Evolutionary conservation across 2,329 filamentous ascomycete genomes (phyloP).

Genomic region (Colletotrichum caudatum): DNA sequence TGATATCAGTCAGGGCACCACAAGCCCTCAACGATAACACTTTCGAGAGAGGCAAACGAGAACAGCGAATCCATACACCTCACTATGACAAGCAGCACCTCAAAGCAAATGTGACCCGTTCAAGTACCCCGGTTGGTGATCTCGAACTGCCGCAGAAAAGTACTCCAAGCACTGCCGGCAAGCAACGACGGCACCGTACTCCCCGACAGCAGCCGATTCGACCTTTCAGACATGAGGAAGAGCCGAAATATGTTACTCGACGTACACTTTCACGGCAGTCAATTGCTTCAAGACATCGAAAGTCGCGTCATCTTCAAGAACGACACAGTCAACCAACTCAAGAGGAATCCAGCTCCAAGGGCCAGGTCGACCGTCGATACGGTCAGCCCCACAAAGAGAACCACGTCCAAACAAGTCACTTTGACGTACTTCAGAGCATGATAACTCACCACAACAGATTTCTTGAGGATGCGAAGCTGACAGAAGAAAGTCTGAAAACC

Average conservation of each 20-base stretch:
- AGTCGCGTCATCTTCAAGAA: neutral
- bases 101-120: neutral
- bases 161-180: conserved; percentile 2
- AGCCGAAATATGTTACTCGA: neutral
- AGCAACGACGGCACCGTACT: neutral
- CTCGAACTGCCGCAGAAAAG: conserved; percentile 22
- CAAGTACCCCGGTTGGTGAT: conserved; percentile 15
- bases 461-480: conserved; percentile 16
- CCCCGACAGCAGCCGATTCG: neutral
- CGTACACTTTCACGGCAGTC: conserved; percentile 5
- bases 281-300: conserved; percentile 16
- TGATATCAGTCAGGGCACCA: neutral
- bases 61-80: neutral
- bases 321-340: neutral
- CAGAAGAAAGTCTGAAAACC: conserved; percentile 3
- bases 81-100: neutral
- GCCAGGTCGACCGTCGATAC: neutral
- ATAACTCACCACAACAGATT: conserved; percentile 28
- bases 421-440: conserved; percentile 9
- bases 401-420: conserved; percentile 20
- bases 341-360: neutral
- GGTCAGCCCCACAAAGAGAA: neutral
- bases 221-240: neutral
- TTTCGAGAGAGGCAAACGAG: too few species aligned
- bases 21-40: neutral